phyloP scores from a whole-genome alignment of 1,139 yeast species.

The Saccharomycopsis phalli region DNA sequence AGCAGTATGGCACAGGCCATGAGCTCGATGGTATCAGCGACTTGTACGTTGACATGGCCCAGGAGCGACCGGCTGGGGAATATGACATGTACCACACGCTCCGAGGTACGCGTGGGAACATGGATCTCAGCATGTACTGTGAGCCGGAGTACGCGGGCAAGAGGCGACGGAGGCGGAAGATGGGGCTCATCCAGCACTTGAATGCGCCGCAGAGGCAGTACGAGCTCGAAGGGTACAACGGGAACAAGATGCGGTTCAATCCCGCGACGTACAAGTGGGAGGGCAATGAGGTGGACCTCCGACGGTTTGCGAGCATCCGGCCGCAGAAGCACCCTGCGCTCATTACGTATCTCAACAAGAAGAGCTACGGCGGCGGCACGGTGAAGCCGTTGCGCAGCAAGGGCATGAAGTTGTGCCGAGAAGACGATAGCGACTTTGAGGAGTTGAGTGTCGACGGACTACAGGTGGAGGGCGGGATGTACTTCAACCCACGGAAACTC shows the following conservation, averaged over 20 bases:
- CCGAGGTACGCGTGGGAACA: constrained; percentile 7
- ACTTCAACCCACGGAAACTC: constrained; percentile 49
- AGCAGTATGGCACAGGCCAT: constrained; percentile 17
- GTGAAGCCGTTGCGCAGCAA: constrained; percentile 22
- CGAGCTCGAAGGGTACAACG: constrained; percentile 25
- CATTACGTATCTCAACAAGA: constrained; percentile 29
- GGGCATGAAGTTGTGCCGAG: constrained; percentile 9
- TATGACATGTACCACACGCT: constrained; percentile 11
- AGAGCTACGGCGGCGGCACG: constrained; percentile 19
- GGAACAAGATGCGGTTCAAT: constrained; percentile 45
- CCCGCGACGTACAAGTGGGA: constrained; percentile 50
- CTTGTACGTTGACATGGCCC: constrained; percentile 14
- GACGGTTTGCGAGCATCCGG: constrained; percentile 35
- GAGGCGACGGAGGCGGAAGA: constrained; percentile 20
- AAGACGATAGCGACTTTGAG: constrained; percentile 20
- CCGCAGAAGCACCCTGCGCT: constrained; percentile 29
- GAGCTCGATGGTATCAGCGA: constrained; percentile 21
- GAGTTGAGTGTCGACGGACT: constrained; percentile 24
- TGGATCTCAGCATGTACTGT: constrained; percentile 5
- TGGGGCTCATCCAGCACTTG: constrained; percentile 30
- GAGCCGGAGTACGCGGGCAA: not conserved
- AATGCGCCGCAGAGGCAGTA: constrained; percentile 25
- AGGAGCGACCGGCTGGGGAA: constrained; percentile 8
- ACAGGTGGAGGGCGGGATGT: constrained; percentile 44
- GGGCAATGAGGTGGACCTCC: constrained; percentile 54